phyloP scores from a whole-genome alignment of 306 rosid genomes.

The Calophaca sinica region DNA sequence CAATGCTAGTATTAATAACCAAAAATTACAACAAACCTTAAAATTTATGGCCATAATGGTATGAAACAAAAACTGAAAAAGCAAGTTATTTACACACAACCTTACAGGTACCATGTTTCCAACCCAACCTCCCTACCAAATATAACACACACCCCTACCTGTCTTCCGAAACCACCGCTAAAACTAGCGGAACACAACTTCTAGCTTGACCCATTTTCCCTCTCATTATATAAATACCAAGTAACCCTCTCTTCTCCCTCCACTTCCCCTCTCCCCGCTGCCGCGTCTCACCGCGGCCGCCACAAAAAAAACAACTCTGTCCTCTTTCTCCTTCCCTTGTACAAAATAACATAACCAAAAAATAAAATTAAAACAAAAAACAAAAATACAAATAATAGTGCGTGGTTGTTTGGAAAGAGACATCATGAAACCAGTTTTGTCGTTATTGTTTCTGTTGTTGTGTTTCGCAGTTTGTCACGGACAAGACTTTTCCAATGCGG shows the following conservation, averaged over 20 bases:
- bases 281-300: slow-evolving; percentile 58
- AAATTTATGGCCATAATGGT: neutral
- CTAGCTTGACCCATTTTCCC: slow-evolving; percentile 46
- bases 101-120: neutral
- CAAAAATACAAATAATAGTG: too few species aligned
- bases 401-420: too few species aligned
- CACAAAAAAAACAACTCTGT: neutral
- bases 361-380: neutral
- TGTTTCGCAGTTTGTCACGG: slow-evolving; percentile 45
- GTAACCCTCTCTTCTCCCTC: slow-evolving; percentile 39
- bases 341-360: too few species aligned
- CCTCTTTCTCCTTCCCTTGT: neutral
- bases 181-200: slow-evolving; percentile 62
- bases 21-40: neutral
- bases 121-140: slow-evolving; percentile 1
- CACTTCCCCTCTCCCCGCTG: slow-evolving; percentile 43
- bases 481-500: slow-evolving; percentile 46
- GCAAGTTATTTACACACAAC: too few species aligned
- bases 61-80: neutral
- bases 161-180: slow-evolving; percentile 50
- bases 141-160: slow-evolving; percentile 6
- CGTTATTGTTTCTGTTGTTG: neutral
- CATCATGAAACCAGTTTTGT: too few species aligned
- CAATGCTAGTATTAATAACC: neutral
- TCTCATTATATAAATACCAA: slow-evolving; percentile 42